Evolutionary conservation across 352 stramenopile genomes (phyloP).

Genomic region (Pythium aquatile): DNA sequence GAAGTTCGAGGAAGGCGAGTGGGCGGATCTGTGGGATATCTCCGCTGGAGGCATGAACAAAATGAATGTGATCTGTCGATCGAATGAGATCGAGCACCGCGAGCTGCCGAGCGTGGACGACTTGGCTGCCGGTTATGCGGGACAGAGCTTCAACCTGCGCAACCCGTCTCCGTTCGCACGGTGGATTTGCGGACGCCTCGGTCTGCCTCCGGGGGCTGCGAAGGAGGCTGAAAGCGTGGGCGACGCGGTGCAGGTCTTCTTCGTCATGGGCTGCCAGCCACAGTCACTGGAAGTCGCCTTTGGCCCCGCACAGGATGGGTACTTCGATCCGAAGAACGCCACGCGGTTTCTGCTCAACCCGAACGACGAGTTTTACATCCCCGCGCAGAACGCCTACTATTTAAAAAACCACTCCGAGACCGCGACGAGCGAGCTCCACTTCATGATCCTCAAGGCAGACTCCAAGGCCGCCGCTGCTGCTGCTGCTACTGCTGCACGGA

Average conservation of each 20-base stretch:
- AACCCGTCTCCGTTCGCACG: conserved; percentile 66
- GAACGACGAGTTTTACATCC: conserved; percentile 97
- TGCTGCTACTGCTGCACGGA: background rate
- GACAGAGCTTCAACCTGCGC: conserved; percentile 87
- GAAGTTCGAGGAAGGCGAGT: conserved; percentile 62
- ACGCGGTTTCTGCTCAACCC: conserved; percentile 92
- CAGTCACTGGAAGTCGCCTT: conserved; percentile 74
- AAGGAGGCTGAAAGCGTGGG: conserved; percentile 95
- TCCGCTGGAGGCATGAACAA: conserved; percentile 57
- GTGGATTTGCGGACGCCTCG: conserved; percentile 91
- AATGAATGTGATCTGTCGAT: conserved; percentile 80
- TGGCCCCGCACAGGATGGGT: conserved; percentile 64
- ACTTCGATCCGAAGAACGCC: conserved; percentile 89
- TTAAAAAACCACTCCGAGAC: conserved; percentile 95
- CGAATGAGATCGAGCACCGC: conserved; percentile 68
- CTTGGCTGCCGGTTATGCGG: conserved; percentile 60
- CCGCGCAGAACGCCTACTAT: conserved; percentile 95
- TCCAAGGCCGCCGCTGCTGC: conserved; percentile 9
- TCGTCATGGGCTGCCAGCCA: conserved; percentile 89
- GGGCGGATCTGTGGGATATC: conserved; percentile 69
- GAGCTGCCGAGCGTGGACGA: conserved; percentile 60
- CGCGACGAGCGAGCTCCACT: conserved; percentile 89
- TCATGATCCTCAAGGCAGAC: conserved; percentile 92
- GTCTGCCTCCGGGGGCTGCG: conserved; percentile 90
- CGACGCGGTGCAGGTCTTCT: conserved; percentile 93